Evolutionary conservation across 225 moss, liverwort and hornwort genomes (phyloP), one percentile per base, ranked within the genome.

Genomic region (Pseudisothecium myosuroides): DNA sequence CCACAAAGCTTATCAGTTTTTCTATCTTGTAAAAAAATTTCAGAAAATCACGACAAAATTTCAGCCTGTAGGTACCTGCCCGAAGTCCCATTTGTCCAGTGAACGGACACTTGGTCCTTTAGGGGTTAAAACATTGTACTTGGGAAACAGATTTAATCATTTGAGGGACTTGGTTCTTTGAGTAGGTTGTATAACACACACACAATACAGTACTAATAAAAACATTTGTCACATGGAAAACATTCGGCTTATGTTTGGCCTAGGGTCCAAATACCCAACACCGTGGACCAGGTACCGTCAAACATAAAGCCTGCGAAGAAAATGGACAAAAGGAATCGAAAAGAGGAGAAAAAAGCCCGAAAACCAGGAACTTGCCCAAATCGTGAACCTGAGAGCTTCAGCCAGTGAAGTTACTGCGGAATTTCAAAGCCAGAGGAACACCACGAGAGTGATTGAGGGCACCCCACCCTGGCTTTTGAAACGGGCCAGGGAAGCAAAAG

Each of bases 161-260:
- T 39, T 69, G 39, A 49, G 19, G 29, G 20, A 7, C 28, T 28
- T 32, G 31, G 31, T 17, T 74, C 29, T 12, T 73, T 45, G 47
- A 47, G 7, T 0, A 45, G 0, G 10, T 28, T 14, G 18, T 3
- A 3, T 2, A 71, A 27, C 49, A 3, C 43, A 43, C 17, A 5
- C 27, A 6, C 11, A 6, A 4, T 62, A 67, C 21, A n/a, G n/a
- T n/a, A n/a, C n/a, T n/a, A n/a, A n/a, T 6, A 12, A 43, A 43
- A 72, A 28, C 43, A 16, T 45, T 45, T 43, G 9, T 28, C 72
- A 43, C 27, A 10, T 17, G 6, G 10, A 17, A 43, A 14, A 29
- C 29, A 73, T 29, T 45, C n/a, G n/a, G 45, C 29, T 47, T 43
- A 14, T 52, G 76, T 36, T 78, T 55, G 55, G 55, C 16, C 17